These are phyloP conservation scores for Botrytis cinerea DNA, from an alignment of 2,329 filamentous ascomycete genomes.

Conservation along the genomic window DNA sequence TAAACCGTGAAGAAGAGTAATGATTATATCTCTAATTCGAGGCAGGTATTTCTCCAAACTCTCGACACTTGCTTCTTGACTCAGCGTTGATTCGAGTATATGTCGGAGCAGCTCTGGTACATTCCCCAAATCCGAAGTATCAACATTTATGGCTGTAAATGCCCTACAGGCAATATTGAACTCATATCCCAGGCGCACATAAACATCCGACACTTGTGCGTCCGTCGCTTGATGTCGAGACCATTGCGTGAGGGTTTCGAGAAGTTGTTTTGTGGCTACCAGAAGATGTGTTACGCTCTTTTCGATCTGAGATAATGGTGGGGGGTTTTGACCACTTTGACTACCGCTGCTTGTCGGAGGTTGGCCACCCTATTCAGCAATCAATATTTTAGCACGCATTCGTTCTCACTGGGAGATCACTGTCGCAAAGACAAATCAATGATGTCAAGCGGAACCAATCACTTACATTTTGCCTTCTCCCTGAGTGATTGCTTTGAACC, in stretches of 20 bases:
- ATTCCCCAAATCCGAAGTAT: slow-evolving; percentile 90
- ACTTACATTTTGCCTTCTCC: slow-evolving; percentile 61
- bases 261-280: slow-evolving; percentile 94
- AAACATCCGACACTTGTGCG: slow-evolving; percentile 95
- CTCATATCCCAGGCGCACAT: slow-evolving; percentile 95
- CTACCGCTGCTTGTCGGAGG: slow-evolving; percentile 30
- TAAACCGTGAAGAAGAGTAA: slow-evolving; percentile 90
- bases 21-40: slow-evolving; percentile 96
- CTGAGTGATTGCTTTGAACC: slow-evolving; percentile 49
- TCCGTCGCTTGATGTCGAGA: slow-evolving; percentile 90
- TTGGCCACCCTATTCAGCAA: slow-evolving; percentile 27
- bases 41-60: slow-evolving; percentile 93
- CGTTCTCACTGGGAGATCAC: background rate
- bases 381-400: slow-evolving; percentile 22
- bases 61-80: slow-evolving; percentile 91
- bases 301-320: slow-evolving; percentile 83
- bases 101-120: slow-evolving; percentile 87
- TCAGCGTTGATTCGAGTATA: slow-evolving; percentile 93
- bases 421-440: background rate
- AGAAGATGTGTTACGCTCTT: slow-evolving; percentile 98
- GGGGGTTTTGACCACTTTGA: slow-evolving; percentile 33
- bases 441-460: background rate
- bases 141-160: slow-evolving; percentile 95
- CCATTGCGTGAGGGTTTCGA: slow-evolving; percentile 97
- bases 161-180: slow-evolving; percentile 99